These are phyloP conservation scores for Cyberlindnera subsufficiens DNA, from an alignment of 805 yeast species.

Conservation along the genomic window DNA sequence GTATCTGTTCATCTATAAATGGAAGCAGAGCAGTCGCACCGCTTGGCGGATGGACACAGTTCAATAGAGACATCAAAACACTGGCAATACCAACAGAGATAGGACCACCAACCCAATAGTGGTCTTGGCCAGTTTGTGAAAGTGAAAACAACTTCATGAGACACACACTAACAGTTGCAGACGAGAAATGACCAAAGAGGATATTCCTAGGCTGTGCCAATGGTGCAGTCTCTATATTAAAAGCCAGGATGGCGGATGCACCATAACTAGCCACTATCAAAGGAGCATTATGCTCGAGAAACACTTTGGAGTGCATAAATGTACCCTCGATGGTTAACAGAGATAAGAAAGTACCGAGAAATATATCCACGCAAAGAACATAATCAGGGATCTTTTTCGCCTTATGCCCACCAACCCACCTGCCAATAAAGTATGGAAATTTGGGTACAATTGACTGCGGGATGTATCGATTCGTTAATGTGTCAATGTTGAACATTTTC, in stretches of 20 bases:
- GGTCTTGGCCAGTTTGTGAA: constrained; percentile 33
- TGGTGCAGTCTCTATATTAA: constrained; percentile 50
- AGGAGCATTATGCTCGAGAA: constrained; percentile 37
- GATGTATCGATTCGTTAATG: background rate
- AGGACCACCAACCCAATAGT: constrained; percentile 55
- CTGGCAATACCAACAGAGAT: constrained; percentile 49
- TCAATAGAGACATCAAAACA: constrained; percentile 45
- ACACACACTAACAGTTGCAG: constrained; percentile 49
- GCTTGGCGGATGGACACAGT: constrained; percentile 65
- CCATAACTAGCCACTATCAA: constrained; percentile 51
- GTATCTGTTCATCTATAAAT: constrained; percentile 36
- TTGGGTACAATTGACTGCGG: constrained; percentile 22
- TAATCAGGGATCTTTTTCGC: constrained; percentile 27
- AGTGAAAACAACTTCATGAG: constrained; percentile 48
- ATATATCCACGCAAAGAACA: constrained; percentile 39
- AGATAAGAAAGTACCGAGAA: constrained; percentile 42
- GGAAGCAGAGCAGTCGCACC: constrained; percentile 67
- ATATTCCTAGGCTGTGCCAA: constrained; percentile 62
- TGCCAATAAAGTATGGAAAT: constrained; percentile 30
- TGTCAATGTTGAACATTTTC: too few species aligned
- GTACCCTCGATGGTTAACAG: constrained; percentile 40
- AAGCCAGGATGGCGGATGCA: constrained; percentile 56
- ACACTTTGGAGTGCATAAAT: constrained; percentile 33
- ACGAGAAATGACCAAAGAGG: constrained; percentile 47
- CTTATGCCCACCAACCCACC: constrained; percentile 36